Evolutionary conservation across 331 rosid genomes (phyloP), one percentile per base, ranked within the genome.

Genomic region (Ulmus americana): DNA sequence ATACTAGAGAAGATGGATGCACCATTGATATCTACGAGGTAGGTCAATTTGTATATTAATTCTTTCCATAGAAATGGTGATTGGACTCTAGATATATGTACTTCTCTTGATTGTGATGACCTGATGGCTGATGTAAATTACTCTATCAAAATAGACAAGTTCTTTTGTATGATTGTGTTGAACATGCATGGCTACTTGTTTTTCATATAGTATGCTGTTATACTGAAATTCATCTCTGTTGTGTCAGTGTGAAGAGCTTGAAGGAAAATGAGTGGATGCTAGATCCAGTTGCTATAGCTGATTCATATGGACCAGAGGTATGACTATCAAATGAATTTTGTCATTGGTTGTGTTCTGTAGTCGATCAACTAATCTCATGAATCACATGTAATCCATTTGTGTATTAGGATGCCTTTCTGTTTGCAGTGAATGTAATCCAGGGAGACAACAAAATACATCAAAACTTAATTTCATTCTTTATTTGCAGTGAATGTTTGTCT

Each of bases 221-320:
- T 47, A 60, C 50, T 65, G 22, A 69, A 63, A 47, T 18, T 3
- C 56, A 58, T 40, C 22, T 42, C 52, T 63, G 56, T 44, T 75
- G 55, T 63, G 55, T 75, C 86, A 92, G 98, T 79, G 85, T 90
- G 81, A 92, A 82, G 83, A 80, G 71, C 81, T 77, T 70, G 7
- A 80, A 83, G 73, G 91, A 84, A 71, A 79, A 89, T 61, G 95
- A 83, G 74, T 92, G 96, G 98, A 67, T 92, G 84, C 38, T 89
- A 35, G 95, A 92, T 83, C 96, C 98, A 6, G 85, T 89, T 51
- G 77, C 79, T 59, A 92, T 89, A 58, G 95, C 98, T 50, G 98
- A 92, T 69, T 63, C 79, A 18, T 92, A 92, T 61, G 89, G 96
- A 62, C 89, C 86, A 39, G 98, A 89, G 96, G 96, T 89, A 85